These are phyloP conservation scores for Colletotrichum abscissum DNA, from an alignment of 2,329 filamentous ascomycete species.

Conservation along the genomic window DNA sequence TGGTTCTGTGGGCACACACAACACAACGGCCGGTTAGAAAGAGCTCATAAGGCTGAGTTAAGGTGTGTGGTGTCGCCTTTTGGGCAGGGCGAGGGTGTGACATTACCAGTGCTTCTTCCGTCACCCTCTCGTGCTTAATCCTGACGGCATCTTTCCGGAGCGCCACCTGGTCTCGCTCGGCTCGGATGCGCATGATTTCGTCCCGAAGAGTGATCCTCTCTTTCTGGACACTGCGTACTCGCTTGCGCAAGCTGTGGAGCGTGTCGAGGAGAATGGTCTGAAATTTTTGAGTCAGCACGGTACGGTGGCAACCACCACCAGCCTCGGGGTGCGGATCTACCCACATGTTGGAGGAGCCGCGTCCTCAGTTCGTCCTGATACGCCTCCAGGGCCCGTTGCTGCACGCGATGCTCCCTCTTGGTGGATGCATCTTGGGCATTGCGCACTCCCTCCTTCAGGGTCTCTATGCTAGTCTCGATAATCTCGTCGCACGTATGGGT, in stretches of 20 bases:
- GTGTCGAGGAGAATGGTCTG: slow-evolving; percentile 71
- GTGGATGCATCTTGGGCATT: slow-evolving; percentile 56
- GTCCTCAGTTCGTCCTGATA: slow-evolving; percentile 68
- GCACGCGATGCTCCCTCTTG: slow-evolving; percentile 66
- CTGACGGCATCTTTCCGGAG: slow-evolving; percentile 73
- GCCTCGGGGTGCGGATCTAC: slow-evolving; percentile 40
- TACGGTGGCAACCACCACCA: slow-evolving; percentile 19
- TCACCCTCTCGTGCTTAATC: slow-evolving; percentile 67
- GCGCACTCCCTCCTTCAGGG: slow-evolving; percentile 53
- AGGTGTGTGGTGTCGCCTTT: not conserved
- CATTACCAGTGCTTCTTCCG: slow-evolving; percentile 61
- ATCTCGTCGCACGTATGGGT: slow-evolving; percentile 71
- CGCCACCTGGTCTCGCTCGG: slow-evolving; percentile 71
- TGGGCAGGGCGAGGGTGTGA: slow-evolving; percentile 31
- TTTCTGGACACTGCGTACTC: slow-evolving; percentile 66
- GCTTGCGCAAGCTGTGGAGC: slow-evolving; percentile 66
- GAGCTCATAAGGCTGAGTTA: slow-evolving; percentile 6
- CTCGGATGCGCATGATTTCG: slow-evolving; percentile 68
- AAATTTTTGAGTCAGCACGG: not conserved
- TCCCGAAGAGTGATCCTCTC: slow-evolving; percentile 68
- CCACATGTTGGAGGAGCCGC: slow-evolving; percentile 68
- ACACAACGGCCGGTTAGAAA: slow-evolving; percentile 8
- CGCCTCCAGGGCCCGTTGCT: slow-evolving; percentile 66
- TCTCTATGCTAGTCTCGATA: slow-evolving; percentile 60
- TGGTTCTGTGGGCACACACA: slow-evolving; percentile 48